Evolutionary conservation across 768 basidiomycete species (phyloP).

Genomic region (Boletus rufocinnamomeus): DNA sequence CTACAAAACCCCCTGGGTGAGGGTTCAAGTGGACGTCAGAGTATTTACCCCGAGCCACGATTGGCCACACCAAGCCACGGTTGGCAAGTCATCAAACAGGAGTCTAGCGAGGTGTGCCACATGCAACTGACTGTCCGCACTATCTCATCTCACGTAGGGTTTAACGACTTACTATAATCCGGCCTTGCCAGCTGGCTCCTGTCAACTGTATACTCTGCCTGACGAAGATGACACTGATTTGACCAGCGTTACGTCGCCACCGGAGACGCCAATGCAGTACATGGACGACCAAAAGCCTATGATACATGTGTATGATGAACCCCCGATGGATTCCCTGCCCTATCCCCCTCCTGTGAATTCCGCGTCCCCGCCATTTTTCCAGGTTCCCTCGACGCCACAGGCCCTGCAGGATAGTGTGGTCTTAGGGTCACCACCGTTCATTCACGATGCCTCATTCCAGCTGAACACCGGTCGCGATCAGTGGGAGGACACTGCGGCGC

Average conservation of each 20-base stretch:
- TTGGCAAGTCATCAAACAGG: constrained; percentile 31
- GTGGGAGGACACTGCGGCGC: constrained; percentile 24
- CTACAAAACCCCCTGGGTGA: constrained; percentile 32
- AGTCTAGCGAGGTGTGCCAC: constrained; percentile 27
- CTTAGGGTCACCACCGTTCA: constrained; percentile 18
- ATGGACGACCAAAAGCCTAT: constrained; percentile 17
- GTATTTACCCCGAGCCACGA: background rate
- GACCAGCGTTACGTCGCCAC: background rate
- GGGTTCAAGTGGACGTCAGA: background rate
- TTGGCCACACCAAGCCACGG: constrained; percentile 7
- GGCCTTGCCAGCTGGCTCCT: constrained; percentile 14
- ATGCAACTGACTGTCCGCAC: background rate
- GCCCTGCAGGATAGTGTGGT: constrained; percentile 16
- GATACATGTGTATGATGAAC: constrained; percentile 15
- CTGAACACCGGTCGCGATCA: constrained; percentile 14
- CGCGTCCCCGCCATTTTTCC: constrained; percentile 26
- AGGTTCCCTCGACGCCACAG: constrained; percentile 6
- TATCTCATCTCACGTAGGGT: constrained; percentile 20
- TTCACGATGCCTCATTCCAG: constrained; percentile 13
- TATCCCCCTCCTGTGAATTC: constrained; percentile 30
- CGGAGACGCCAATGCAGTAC: constrained; percentile 7
- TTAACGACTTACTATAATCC: constrained; percentile 11
- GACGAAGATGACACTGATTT: constrained; percentile 19
- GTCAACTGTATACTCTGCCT: constrained; percentile 16
- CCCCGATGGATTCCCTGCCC: constrained; percentile 36